These are phyloP conservation scores for Pichia eremophila DNA, from an alignment of 805 yeast genomes.

Conservation along the genomic window DNA sequence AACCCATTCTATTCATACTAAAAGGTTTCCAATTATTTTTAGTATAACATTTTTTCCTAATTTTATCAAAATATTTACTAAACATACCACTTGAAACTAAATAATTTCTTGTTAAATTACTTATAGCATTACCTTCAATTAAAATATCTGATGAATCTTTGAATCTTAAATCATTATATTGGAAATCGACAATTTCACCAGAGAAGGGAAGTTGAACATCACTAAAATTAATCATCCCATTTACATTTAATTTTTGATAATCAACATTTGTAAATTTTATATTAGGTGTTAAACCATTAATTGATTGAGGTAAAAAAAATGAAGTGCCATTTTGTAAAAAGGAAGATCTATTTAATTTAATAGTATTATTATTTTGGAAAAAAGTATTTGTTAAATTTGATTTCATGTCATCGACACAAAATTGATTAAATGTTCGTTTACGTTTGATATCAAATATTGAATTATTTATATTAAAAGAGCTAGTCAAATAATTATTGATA, in stretches of 20 bases:
- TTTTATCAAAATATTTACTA: constrained; percentile 19
- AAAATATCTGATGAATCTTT: constrained; percentile 14
- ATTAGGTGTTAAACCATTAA: constrained; percentile 9
- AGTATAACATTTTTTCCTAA: constrained; percentile 7
- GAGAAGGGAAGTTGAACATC: constrained; percentile 15
- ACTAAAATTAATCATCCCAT: constrained; percentile 19
- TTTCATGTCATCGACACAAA: constrained; percentile 1
- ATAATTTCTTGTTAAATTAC: constrained; percentile 22
- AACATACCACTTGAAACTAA: constrained; percentile 21
- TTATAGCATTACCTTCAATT: constrained; percentile 24
- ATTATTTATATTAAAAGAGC: no score
- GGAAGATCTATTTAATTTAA: constrained; percentile 12
- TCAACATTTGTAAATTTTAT: constrained; percentile 17
- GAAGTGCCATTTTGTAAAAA: constrained; percentile 20
- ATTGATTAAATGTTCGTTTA: constrained; percentile 12
- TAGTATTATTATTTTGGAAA: background rate
- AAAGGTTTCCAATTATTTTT: constrained; percentile 22
- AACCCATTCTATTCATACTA: constrained; percentile 22
- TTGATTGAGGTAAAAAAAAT: constrained; percentile 8
- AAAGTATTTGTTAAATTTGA: background rate
- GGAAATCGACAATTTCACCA: constrained; percentile 25
- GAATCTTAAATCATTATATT: constrained; percentile 21
- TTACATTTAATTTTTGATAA: constrained; percentile 7
- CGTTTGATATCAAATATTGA: background rate
- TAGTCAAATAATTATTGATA: no score